Base-by-base conservation (phyloP, 2,329 filamentous ascomycete species). In the Botrytis squamosa region DNA sequence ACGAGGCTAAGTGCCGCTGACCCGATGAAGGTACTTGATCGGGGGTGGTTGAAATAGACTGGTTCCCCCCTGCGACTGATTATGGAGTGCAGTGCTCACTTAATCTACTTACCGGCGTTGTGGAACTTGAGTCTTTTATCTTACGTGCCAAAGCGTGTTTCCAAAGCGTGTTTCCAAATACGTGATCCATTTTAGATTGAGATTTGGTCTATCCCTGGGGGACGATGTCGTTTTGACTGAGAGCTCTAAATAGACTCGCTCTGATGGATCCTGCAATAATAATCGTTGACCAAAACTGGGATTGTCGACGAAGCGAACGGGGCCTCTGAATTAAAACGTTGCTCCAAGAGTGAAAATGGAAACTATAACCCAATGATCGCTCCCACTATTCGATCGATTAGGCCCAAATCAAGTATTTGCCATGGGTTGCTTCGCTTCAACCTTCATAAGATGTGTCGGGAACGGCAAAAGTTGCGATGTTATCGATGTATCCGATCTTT, bases 301-400 rank as follows among this genome's bases (percentile, higher is more conserved):
- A 66, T 44, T 36, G 29, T 22, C 46, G 29, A 44, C 70, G 52
- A 72, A 59, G 60, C 38, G 62, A 59, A 57, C 33, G 67, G 52
- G 59, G 52, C 7, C n/a, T 70, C 9, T 60, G 67, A 33, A 70
- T n/a, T 40, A 49, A 72, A 67, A 44, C 36, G 60, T 57, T 66
- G 25, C 42, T n/a, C 36, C 62, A n/a, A 20, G n/a, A 20, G 18
- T 55, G 14, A 42, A 42, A 52, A 67, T 12, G 70, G 70, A n/a
- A 66, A 57, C 36, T 72, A 72, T 57, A 72, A n/a, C n/a, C 70
- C 60, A 67, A 42, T 59, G 70, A 72, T 72, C 70, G 62, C 70
- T 40, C 20, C 20, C 60, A 67, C 46, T 36, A 59, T 67, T 68
- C 29, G 49, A 57, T 40, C 25, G 16, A 22, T 38, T 57, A 36